phyloP scores from a whole-genome alignment of 441 rosid genomes.

The Gossypium trilobum region DNA sequence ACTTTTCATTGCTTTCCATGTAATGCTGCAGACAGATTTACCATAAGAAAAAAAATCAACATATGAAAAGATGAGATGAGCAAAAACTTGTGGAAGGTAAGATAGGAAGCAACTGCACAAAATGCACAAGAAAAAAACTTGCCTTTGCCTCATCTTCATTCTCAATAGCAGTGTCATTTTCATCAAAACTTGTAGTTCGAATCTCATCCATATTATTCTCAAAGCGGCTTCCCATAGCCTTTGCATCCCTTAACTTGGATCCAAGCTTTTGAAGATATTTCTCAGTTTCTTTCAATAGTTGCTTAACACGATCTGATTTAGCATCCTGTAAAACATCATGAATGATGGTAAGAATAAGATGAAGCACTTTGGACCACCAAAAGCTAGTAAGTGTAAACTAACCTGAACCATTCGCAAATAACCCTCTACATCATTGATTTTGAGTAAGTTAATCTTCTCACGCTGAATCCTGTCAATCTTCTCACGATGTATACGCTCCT shows the following conservation, averaged over 20 bases:
- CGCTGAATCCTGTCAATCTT: conserved; percentile 92
- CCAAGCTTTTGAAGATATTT: conserved; percentile 90
- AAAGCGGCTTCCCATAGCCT: conserved; percentile 44
- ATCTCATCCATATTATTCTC: conserved; percentile 63
- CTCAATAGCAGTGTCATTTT: conserved; percentile 55
- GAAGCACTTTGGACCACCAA: conserved; percentile 9
- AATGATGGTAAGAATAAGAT: conserved; percentile 14
- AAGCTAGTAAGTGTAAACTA: conserved; percentile 23
- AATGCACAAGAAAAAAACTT: conserved; percentile 22
- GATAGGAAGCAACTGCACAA: conserved; percentile 17
- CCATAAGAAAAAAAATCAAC: not conserved
- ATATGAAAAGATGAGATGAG: not conserved
- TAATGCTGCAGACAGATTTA: conserved; percentile 60
- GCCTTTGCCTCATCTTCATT: conserved; percentile 96
- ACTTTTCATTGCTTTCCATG: conserved; percentile 91
- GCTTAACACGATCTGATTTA: conserved; percentile 90
- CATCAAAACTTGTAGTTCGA: conserved; percentile 30
- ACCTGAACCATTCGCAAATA: conserved; percentile 98
- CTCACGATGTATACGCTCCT: conserved; percentile 90
- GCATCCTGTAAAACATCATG: conserved; percentile 54
- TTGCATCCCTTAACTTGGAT: conserved; percentile 69
- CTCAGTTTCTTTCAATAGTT: conserved; percentile 84
- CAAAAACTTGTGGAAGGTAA: conserved; percentile 6
- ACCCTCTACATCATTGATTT: conserved; percentile 96
- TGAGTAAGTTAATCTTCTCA: conserved; percentile 83